A percentile compares a stretch with the other conserved stretches of the same genome.
These are phyloP conservation scores for Candida sphagnicola DNA, from an alignment of 805 yeast genomes.

Conservation along the genomic window DNA sequence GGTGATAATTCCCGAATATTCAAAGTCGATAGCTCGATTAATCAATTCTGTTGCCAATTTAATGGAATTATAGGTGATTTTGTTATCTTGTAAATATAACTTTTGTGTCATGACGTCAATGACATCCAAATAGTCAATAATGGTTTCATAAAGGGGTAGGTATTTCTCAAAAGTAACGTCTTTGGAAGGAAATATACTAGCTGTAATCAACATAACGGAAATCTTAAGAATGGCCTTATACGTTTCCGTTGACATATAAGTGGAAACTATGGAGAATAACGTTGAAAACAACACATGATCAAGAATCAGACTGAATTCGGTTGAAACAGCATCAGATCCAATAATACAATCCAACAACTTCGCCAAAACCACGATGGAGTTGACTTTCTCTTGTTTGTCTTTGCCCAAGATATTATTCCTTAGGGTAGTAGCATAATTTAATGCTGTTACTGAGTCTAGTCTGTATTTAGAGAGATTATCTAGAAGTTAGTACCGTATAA, in stretches of 20 bases:
- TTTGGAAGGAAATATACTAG: slow-evolving; percentile 37
- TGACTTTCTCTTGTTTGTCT: slow-evolving; percentile 48
- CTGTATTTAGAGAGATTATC: slow-evolving; percentile 15
- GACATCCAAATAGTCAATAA: slow-evolving; percentile 36
- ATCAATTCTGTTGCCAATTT: slow-evolving; percentile 45
- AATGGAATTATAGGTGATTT: slow-evolving; percentile 40
- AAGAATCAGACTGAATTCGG: slow-evolving; percentile 29
- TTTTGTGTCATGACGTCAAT: slow-evolving; percentile 41
- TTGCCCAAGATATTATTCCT: slow-evolving; percentile 41
- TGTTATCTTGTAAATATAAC: slow-evolving; percentile 40
- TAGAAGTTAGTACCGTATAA: slow-evolving; percentile 9
- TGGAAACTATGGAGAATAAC: slow-evolving; percentile 37
- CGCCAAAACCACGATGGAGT: slow-evolving; percentile 51
- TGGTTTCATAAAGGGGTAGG: slow-evolving; percentile 32
- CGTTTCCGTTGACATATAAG: slow-evolving; percentile 42
- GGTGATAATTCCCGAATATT: slow-evolving; percentile 40
- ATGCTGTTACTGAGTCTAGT: slow-evolving; percentile 29
- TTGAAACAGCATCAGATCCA: slow-evolving; percentile 37
- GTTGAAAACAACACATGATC: slow-evolving; percentile 39
- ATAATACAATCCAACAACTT: slow-evolving; percentile 43
- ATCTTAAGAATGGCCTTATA: slow-evolving; percentile 44
- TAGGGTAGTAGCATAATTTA: slow-evolving; percentile 33
- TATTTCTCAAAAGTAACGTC: slow-evolving; percentile 32
- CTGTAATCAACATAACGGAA: slow-evolving; percentile 38
- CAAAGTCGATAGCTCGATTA: slow-evolving; percentile 37